Evolutionary conservation across 345 rosid species (phyloP).

Genomic region (Salix exigua): DNA sequence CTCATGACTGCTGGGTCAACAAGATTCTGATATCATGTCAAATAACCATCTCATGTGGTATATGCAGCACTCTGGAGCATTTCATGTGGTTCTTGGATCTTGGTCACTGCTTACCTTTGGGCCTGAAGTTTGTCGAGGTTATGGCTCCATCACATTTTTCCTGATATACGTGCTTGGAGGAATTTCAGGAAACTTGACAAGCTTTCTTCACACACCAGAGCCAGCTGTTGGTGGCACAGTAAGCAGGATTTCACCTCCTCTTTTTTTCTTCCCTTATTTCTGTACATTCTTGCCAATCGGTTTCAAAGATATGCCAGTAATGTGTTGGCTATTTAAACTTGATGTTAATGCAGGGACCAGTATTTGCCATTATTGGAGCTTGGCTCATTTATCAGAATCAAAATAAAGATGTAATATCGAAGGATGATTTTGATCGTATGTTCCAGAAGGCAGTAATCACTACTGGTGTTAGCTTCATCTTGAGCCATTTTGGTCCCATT

Average conservation of each 20-base stretch:
- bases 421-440: slow-evolving; percentile 50
- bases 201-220: slow-evolving; percentile 81
- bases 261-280: background rate
- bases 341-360: slow-evolving; percentile 55
- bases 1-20: too few species aligned
- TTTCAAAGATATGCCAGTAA: background rate
- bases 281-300: background rate
- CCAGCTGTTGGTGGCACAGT: slow-evolving; percentile 91
- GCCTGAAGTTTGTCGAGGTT: slow-evolving; percentile 66
- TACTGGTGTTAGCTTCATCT: slow-evolving; percentile 58
- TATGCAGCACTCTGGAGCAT: slow-evolving; percentile 71
- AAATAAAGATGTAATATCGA: slow-evolving; percentile 47
- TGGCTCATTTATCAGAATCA: slow-evolving; percentile 73
- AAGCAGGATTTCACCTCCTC: slow-evolving; percentile 22
- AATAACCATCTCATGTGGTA: background rate
- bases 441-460: slow-evolving; percentile 66
- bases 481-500: slow-evolving; percentile 73
- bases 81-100: slow-evolving; percentile 72
- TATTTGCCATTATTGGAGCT: slow-evolving; percentile 80
- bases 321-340: background rate
- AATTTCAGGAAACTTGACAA: slow-evolving; percentile 75
- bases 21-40: too few species aligned
- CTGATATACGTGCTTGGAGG: slow-evolving; percentile 85
- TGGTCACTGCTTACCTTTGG: slow-evolving; percentile 81
- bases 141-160: slow-evolving; percentile 69